Evolutionary conservation across 441 rosid species (phyloP).

Genomic region (Gossypium davidsonii): DNA sequence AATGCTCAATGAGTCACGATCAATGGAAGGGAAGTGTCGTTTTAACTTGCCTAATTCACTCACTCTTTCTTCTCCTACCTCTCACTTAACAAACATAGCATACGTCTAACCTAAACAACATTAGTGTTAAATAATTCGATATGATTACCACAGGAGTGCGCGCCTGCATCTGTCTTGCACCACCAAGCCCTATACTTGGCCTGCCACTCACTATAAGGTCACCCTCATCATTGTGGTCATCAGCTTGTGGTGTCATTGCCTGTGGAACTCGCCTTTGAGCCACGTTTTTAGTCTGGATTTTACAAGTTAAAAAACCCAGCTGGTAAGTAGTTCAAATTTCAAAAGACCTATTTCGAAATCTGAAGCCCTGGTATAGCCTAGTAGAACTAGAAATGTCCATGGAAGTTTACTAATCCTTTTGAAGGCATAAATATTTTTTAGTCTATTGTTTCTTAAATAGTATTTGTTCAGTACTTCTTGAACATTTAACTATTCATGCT

Average conservation of each 20-base stretch:
- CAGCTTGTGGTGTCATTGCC: conserved; percentile 10
- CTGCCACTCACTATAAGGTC: conserved; percentile 26
- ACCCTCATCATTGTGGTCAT: conserved; percentile 33
- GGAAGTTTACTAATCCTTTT: background rate
- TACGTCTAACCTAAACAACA: background rate
- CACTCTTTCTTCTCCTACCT: background rate
- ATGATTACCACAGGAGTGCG: conserved; percentile 42
- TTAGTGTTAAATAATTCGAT: background rate
- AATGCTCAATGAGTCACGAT: background rate
- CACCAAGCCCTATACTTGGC: conserved; percentile 40
- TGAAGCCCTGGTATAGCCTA: background rate
- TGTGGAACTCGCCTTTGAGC: conserved; percentile 31
- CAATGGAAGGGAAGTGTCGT: background rate
- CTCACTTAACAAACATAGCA: background rate
- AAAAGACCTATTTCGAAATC: no score
- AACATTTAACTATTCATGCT: background rate
- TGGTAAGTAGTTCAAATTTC: background rate
- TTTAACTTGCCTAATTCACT: background rate
- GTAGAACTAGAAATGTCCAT: background rate
- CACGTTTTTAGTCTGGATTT: conserved; percentile 29
- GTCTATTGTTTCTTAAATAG: background rate
- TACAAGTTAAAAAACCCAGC: background rate
- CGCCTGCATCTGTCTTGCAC: conserved; percentile 36
- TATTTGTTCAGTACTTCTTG: background rate
- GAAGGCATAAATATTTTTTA: no score